Conservation (phyloP, 306 rosid species). For the Gastrolobium villosum region DNA sequence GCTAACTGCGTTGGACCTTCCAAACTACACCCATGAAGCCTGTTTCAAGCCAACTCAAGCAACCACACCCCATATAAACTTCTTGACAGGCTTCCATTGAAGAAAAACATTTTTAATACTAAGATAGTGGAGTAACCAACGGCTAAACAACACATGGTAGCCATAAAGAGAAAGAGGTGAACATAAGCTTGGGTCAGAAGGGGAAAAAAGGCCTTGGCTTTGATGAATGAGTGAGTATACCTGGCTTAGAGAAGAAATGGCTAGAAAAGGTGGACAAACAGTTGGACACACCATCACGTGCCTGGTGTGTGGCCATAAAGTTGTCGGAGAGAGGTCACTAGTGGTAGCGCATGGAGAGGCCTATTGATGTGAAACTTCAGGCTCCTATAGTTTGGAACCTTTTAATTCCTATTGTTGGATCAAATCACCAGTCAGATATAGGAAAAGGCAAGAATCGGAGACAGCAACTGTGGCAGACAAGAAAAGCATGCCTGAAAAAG, state of each 20-base stretch:
- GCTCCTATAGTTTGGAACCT: background rate
- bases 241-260: background rate
- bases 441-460: background rate
- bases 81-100: background rate
- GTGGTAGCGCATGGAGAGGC: background rate
- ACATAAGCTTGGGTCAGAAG: background rate
- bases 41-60: conserved; percentile 14
- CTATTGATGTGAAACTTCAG: background rate
- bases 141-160: background rate
- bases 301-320: background rate
- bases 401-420: background rate
- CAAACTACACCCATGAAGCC: background rate
- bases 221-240: background rate
- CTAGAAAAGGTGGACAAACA: background rate
- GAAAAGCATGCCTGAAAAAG: background rate
- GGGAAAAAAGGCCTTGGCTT: background rate
- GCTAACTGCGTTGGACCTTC: background rate
- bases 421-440: background rate
- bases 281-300: background rate
- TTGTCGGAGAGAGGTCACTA: background rate
- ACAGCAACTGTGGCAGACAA: background rate
- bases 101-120: no score
- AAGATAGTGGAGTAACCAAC: no score
- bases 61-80: background rate
- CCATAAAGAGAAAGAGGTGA: background rate